These are phyloP conservation scores for Trametes gibbosa DNA, from an alignment of 768 basidiomycete species.

Conservation along the genomic window DNA sequence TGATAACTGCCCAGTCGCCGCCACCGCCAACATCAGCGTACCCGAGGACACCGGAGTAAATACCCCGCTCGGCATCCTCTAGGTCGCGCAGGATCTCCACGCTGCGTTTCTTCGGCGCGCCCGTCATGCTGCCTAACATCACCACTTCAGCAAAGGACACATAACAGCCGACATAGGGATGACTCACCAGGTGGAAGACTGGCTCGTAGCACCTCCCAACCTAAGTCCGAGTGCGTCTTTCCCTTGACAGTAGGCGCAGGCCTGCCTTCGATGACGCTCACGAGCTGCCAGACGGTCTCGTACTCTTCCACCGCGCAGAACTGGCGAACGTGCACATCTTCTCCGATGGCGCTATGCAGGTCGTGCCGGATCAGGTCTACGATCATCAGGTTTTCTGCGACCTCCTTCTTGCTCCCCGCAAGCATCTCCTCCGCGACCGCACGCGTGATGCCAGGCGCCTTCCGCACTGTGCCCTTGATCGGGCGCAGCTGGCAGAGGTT, in stretches of 20 bases:
- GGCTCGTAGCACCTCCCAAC: slow-evolving; percentile 74
- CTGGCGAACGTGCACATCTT: slow-evolving; percentile 76
- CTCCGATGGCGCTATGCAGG: slow-evolving; percentile 78
- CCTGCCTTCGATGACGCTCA: slow-evolving; percentile 86
- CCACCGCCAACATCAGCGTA: slow-evolving; percentile 89
- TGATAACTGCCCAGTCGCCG: slow-evolving; percentile 92
- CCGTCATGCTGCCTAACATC: slow-evolving; percentile 87
- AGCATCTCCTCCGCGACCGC: slow-evolving; percentile 63
- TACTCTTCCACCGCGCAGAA: slow-evolving; percentile 91
- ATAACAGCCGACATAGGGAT: neutral
- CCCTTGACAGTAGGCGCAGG: slow-evolving; percentile 30
- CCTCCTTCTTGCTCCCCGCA: slow-evolving; percentile 76
- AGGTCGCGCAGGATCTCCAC: slow-evolving; percentile 84
- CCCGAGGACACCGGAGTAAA: slow-evolving; percentile 93
- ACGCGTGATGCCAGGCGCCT: slow-evolving; percentile 60
- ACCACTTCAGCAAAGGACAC: neutral
- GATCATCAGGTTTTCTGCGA: slow-evolving; percentile 98
- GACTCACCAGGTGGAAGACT: slow-evolving; percentile 85
- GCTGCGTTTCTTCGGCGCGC: slow-evolving; percentile 92
- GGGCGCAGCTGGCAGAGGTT: slow-evolving; percentile 81
- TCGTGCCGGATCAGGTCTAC: slow-evolving; percentile 96
- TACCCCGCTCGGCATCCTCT: slow-evolving; percentile 66
- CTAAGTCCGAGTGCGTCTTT: slow-evolving; percentile 42
- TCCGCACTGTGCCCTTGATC: slow-evolving; percentile 89
- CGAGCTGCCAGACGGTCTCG: slow-evolving; percentile 92